Evolutionary conservation across 306 rosid species (phyloP).

Genomic region (Citrullus mucosospermus): DNA sequence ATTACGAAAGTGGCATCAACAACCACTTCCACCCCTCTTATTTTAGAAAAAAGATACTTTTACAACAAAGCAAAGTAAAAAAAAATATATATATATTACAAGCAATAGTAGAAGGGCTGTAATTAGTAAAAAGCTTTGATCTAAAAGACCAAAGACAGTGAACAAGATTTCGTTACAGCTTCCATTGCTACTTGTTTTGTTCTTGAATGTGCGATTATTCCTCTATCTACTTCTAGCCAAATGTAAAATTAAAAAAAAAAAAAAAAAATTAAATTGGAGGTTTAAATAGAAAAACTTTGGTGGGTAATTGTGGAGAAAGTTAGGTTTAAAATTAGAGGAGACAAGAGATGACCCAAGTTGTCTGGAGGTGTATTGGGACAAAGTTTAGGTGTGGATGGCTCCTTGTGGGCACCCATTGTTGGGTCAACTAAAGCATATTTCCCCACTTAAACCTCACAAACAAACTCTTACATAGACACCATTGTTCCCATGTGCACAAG

Average conservation of each 20-base stretch:
- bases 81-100: too few relatives aligned
- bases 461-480: slow-evolving; percentile 62
- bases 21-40: too few relatives aligned
- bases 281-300: neutral
- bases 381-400: slow-evolving; percentile 48
- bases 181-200: too few relatives aligned
- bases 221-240: neutral
- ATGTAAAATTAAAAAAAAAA: neutral
- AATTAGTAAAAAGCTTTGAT: too few relatives aligned
- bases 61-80: too few relatives aligned
- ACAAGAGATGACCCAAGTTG: slow-evolving; percentile 60
- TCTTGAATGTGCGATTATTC: too few relatives aligned
- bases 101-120: too few relatives aligned
- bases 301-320: neutral
- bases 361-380: slow-evolving; percentile 69
- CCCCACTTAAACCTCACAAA: slow-evolving; percentile 72
- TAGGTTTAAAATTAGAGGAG: neutral
- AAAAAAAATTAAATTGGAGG: neutral
- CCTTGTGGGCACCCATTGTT: slow-evolving; percentile 66
- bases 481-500: slow-evolving; percentile 98
- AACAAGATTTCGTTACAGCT: too few relatives aligned
- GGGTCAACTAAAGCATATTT: slow-evolving; percentile 76
- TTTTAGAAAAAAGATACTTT: too few relatives aligned
- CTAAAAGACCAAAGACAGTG: too few relatives aligned
- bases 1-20: too few relatives aligned